Base-by-base conservation (phyloP, 768 basidiomycete genomes). In the Cytidiella melzeri region DNA sequence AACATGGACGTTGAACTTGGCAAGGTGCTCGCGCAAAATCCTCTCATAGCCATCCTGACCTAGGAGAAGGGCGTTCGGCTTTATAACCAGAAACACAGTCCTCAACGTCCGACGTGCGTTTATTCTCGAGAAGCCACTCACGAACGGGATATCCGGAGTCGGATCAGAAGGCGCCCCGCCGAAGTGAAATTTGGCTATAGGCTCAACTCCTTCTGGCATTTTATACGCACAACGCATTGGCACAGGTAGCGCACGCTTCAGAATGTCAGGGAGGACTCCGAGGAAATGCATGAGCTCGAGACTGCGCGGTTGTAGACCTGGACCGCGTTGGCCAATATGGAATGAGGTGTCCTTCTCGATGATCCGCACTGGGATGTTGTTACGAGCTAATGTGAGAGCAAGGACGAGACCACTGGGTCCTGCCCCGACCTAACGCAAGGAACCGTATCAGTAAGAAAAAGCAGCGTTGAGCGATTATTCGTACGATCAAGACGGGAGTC, bases 291-390 rank as follows among this genome's bases (percentile, higher is more conserved):
- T 44, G 5, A 50, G 30, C 37, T 53, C 52, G 15, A 43, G 43
- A 21, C 47, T 48, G 25, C 52, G 52, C 20, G 52, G 52, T 47
- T 56, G 54, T 18, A 66, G 46, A n/a, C 58, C 63, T 11, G 54
- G 11, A 1, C 60, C 65, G 11, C 61, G 54, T 11, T 46, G 47
- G 11, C 61, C 50, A n/a, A 51, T 36, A 28, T 52, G 45, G 24
- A 20, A 43, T 12, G 10, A 9, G 4, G 26, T 18, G 2, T 43
- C 27, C 19, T 52, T 52, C 18, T 55, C 54, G 6, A 55, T 52
- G 28, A 55, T 50, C 7, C 54, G 44, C 15, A 55, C 51, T 19
- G 51, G 45, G 18, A 55, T 26, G 19, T 42, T 51, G 20, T 50
- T 55, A 23, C 52, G 47, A 3, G 47, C 47, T 12, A 55, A 46